Evolutionary conservation across 2,329 filamentous ascomycete genomes (phyloP).

Genomic region (Zymoseptoria ardabiliae): DNA sequence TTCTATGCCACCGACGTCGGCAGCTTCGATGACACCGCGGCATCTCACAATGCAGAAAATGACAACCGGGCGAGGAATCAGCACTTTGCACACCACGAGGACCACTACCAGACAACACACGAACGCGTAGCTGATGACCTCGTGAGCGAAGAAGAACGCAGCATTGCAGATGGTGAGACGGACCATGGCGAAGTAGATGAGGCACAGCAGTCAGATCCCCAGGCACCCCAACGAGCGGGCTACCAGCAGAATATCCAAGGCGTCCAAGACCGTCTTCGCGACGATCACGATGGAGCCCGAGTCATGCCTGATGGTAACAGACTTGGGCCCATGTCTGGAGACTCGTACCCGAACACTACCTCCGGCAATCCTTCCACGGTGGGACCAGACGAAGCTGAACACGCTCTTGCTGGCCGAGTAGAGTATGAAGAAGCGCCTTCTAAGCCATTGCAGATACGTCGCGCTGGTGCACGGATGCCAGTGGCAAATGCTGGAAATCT

Average conservation of each 20-base stretch:
- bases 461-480: not conserved
- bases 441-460: not conserved
- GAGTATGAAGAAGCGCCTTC: not conserved
- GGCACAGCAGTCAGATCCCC: too few species aligned
- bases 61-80: not conserved
- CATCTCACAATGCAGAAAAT: not conserved
- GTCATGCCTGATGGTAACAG: not conserved
- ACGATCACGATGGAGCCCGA: not conserved
- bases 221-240: too few species aligned
- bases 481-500: not conserved
- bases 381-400: not conserved
- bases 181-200: too few species aligned
- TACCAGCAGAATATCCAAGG: not conserved
- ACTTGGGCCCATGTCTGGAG: slow-evolving; percentile 4
- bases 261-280: not conserved
- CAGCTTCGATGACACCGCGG: not conserved
- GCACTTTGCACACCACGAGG: not conserved
- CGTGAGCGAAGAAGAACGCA: too few species aligned
- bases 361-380: slow-evolving; percentile 8
- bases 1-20: not conserved
- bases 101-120: not conserved
- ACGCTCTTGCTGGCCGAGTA: not conserved
- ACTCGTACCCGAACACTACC: slow-evolving; percentile 15
- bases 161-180: not conserved
- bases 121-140: too few species aligned